Evolutionary conservation across 2,329 filamentous ascomycete species (phyloP).

Genomic region (Penicillium janthinellum): DNA sequence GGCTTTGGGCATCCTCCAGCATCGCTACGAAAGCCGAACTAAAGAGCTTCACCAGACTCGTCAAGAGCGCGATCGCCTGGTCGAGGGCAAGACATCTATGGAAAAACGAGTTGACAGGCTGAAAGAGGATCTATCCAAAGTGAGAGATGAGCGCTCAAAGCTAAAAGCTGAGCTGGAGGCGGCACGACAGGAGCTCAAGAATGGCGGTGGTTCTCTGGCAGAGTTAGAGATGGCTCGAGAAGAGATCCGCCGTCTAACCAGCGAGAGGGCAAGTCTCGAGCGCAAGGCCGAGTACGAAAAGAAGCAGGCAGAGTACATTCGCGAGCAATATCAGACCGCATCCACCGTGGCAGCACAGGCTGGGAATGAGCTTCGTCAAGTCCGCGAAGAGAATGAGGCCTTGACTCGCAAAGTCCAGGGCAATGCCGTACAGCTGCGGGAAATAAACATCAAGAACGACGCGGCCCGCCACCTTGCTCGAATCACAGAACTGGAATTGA

Average conservation of each 20-base stretch:
- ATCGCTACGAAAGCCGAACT: conserved; percentile 48
- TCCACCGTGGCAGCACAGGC: conserved; percentile 48
- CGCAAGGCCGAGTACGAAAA: conserved; percentile 45
- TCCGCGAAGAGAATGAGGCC: conserved; percentile 41
- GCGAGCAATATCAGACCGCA: conserved; percentile 51
- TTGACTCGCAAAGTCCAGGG: conserved; percentile 41
- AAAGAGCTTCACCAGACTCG: conserved; percentile 42
- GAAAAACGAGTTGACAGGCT: conserved; percentile 39
- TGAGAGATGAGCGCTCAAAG: conserved; percentile 45
- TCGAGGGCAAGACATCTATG: conserved; percentile 30
- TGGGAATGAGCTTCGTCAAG: conserved; percentile 39
- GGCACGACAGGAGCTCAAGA: conserved; percentile 43
- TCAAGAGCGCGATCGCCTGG: conserved; percentile 39
- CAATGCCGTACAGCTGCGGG: conserved; percentile 41
- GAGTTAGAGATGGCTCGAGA: conserved; percentile 46
- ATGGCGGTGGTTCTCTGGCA: conserved; percentile 42
- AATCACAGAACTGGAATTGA: conserved; percentile 42
- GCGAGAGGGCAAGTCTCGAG: conserved; percentile 39
- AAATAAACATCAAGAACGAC: conserved; percentile 40
- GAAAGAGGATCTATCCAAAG: conserved; percentile 40
- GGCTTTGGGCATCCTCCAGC: conserved; percentile 41
- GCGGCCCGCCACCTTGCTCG: conserved; percentile 39
- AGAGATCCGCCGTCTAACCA: conserved; percentile 40
- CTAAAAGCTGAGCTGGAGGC: conserved; percentile 43
- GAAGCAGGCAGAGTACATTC: conserved; percentile 49